Base-by-base conservation (phyloP, 208 protist species). In the Crithidia fasciculata region DNA sequence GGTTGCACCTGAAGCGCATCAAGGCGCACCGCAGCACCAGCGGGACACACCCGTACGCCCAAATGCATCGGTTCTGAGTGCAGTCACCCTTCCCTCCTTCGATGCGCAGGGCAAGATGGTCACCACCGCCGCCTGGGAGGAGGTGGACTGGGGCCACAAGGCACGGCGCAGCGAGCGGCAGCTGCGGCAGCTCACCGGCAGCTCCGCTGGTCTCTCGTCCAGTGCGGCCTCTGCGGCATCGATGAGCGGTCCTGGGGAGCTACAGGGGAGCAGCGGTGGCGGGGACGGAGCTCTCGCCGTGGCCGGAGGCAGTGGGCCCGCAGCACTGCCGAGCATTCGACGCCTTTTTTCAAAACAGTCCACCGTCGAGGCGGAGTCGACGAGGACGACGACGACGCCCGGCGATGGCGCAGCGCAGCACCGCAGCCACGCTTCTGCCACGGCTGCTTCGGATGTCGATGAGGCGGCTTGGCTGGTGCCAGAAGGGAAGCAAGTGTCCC, bases 1-100 rank as follows among this genome's bases (percentile, higher is more conserved):
- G 28, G 28, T 28, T 28, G 28, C 28, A 28, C 28, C 1, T 28
- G 28, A 28, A 28, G 28, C 28, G 28, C 50, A 12, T 15, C 15
- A 18, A 15, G 16, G 12, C 15, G 50, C 50, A 18, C 6, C 50
- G 15, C 50, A 8, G 16, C 50, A 12, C 7, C 8, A 15, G 0
- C 50, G n/a, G 12, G 50, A 12, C 50, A 5, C 50, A 12, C 16
- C 8, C 50, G 15, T 8, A 12, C n/a, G 50, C 50, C 16, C 6
- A 8, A 18, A 15, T 18, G 16, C 15, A 12, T 12, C 37, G 3
- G 12, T 56, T 5, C 2, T 57, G 39, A 43, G 50, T 9, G 44
- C 74, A n/a, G 61, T 71, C 50, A 47, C 28, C 53, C 61, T 80
- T 36, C 74, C 74, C 5, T 80, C 43, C 47, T 80, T 80, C 19